phyloP scores from a whole-genome alignment of 2,329 filamentous ascomycete species.

The Aspergillus spinulosporus region DNA sequence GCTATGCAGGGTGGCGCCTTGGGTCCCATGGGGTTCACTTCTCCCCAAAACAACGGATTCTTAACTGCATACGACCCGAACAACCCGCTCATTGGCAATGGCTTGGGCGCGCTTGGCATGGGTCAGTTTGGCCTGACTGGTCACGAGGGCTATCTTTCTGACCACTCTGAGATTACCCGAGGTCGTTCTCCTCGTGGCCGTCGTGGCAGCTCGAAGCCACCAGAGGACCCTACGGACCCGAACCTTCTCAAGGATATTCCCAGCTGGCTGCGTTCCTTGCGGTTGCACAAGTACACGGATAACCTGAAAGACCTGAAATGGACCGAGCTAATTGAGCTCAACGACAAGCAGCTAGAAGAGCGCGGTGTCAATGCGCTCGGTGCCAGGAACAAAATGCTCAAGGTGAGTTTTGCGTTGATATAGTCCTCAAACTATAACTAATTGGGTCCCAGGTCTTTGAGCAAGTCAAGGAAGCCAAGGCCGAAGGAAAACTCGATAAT shows the following conservation, averaged over 20 bases:
- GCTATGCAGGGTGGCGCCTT: slow-evolving; percentile 69
- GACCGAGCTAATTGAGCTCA: slow-evolving; percentile 86
- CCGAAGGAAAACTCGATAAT: slow-evolving; percentile 65
- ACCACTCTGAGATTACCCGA: slow-evolving; percentile 86
- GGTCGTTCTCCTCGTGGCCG: slow-evolving; percentile 90
- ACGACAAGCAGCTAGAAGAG: slow-evolving; percentile 89
- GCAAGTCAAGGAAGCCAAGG: slow-evolving; percentile 81
- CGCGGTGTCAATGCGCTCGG: slow-evolving; percentile 93
- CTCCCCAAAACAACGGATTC: slow-evolving; percentile 93
- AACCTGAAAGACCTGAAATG: slow-evolving; percentile 97
- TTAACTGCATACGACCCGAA: slow-evolving; percentile 79
- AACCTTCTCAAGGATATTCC: slow-evolving; percentile 91
- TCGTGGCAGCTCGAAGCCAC: slow-evolving; percentile 92
- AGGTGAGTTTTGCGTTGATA: slow-evolving; percentile 56
- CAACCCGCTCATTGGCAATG: slow-evolving; percentile 68
- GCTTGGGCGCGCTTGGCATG: slow-evolving; percentile 70
- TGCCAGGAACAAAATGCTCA: slow-evolving; percentile 94
- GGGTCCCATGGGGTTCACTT: slow-evolving; percentile 70
- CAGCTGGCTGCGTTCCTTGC: slow-evolving; percentile 88
- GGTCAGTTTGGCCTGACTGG: slow-evolving; percentile 68
- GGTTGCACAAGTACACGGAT: slow-evolving; percentile 98
- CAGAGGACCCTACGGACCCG: slow-evolving; percentile 93
- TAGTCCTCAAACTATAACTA: slow-evolving; percentile 20
- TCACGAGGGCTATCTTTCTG: slow-evolving; percentile 85
- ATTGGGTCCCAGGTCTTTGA: slow-evolving; percentile 70